Base-by-base conservation (phyloP, 768 basidiomycete species). In the Kwoniella sp. region DNA sequence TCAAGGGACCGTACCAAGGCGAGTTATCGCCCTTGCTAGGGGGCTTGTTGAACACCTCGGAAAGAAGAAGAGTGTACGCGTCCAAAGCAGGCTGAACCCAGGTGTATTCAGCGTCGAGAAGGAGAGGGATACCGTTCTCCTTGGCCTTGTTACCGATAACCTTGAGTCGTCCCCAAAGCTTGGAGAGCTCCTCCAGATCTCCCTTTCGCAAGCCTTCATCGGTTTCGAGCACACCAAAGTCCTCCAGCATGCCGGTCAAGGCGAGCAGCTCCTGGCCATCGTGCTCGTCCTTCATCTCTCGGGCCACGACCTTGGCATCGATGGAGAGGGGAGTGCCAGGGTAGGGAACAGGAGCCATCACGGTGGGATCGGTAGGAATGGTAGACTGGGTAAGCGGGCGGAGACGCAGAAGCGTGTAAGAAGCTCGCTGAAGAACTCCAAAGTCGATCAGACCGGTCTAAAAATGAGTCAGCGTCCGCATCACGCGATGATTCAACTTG, bases 61-160 rank as follows among this genome's bases (percentile, higher is more conserved):
- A 87, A 17, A 95, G 78, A 3, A 84, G 78, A 19, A 86, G 75
- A 5, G 85, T 82, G 49, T 86, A 80, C 0, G 87, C 86, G 70
- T 93, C 91, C 25, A 95, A 79, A 0, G 89, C 89, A 9, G 90
- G 88, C 66, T 79, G 78, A 47, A 77, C 79, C 77, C 71, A 75
- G 2, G 76, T 74, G 67, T 90, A 82, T 68, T 95, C 91, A 0
- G 91, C 89, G 65, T 93, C 90, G 37, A 95, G 77, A 40, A 87
- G 81, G 26, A 95, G 74, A 56, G 80, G 81, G 0, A 92, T 82
- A 3, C 82, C 57, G 22, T 63, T 54, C 28, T 80, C 76, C 61
- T 79, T 75, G 0, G 87, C 90, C 41, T 73, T 79, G 10, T 75
- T 57, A 61, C 87, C 88, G 47, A 95, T 86, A 28, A 73, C 74